Percentiles rank a stretch among this genome's conserved stretches.
Evolutionary conservation across 345 rosid species (phyloP).

Genomic region (Gossypioides kirkii): DNA sequence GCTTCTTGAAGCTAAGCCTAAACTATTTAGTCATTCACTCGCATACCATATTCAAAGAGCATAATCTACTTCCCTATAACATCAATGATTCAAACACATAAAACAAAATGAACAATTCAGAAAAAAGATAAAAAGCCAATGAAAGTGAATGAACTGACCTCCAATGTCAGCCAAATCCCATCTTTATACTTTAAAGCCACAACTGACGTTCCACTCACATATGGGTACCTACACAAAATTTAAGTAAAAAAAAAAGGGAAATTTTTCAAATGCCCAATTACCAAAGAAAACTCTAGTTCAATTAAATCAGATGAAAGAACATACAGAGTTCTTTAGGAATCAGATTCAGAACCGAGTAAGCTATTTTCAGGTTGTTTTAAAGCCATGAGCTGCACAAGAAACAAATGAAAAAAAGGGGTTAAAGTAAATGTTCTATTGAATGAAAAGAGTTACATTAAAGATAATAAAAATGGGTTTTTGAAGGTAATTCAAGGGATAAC

Average conservation of each 20-base stretch:
- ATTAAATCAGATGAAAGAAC: background rate
- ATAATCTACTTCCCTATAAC: background rate
- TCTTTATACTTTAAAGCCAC: no score
- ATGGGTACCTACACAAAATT: background rate
- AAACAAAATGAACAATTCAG: background rate
- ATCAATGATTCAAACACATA: background rate
- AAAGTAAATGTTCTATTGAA: background rate
- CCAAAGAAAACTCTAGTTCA: background rate
- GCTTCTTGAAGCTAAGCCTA: background rate
- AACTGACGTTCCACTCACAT: no score
- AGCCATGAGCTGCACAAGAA: background rate
- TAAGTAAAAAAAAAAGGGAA: background rate
- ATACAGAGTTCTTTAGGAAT: slow-evolving; percentile 45
- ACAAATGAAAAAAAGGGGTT: background rate
- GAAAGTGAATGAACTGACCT: slow-evolving; percentile 32
- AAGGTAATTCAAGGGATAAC: background rate
- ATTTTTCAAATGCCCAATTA: slow-evolving; percentile 5
- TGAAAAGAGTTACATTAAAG: background rate
- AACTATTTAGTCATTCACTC: background rate
- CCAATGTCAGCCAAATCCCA: slow-evolving; percentile 36
- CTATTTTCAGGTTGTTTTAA: slow-evolving; percentile 14
- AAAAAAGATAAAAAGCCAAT: background rate
- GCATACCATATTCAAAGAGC: background rate
- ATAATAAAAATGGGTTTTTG: background rate
- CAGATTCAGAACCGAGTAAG: slow-evolving; percentile 32